These are phyloP conservation scores for Sporothrix schenckii DNA, from an alignment of 2,329 filamentous ascomycete genomes.

Conservation along the genomic window DNA sequence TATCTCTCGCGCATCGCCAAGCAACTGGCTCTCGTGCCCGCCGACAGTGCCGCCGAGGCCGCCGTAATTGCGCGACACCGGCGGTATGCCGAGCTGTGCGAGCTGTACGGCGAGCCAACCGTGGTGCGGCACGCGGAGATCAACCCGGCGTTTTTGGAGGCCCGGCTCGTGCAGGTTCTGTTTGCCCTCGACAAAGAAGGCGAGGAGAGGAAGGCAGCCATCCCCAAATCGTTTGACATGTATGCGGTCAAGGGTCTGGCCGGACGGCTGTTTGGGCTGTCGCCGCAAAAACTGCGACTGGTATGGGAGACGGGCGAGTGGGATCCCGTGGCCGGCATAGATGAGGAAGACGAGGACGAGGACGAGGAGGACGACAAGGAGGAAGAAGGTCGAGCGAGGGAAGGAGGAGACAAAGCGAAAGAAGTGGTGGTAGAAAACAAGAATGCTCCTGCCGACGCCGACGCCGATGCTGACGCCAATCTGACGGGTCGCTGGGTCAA, in stretches of 20 bases:
- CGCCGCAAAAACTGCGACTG: constrained; percentile 66
- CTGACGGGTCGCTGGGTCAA: constrained; percentile 66
- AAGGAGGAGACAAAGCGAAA: not conserved
- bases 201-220: constrained; percentile 47
- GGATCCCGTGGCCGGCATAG: constrained; percentile 72
- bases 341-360: constrained; percentile 57
- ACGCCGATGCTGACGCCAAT: not conserved
- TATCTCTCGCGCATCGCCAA: constrained; percentile 83
- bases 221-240: constrained; percentile 77
- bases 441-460: not conserved
- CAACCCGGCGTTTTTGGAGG: constrained; percentile 80
- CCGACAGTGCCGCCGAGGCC: constrained; percentile 55
- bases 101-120: constrained; percentile 71
- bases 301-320: constrained; percentile 91
- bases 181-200: constrained; percentile 45
- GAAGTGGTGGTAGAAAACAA: not conserved
- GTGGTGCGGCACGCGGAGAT: constrained; percentile 61
- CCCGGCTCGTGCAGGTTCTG: constrained; percentile 69
- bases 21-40: constrained; percentile 66
- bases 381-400: constrained; percentile 20
- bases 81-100: constrained; percentile 73
- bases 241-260: constrained; percentile 82
- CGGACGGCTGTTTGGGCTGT: constrained; percentile 67
- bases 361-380: constrained; percentile 54
- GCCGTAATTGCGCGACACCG: constrained; percentile 66